phyloP scores from a whole-genome alignment of 495 filamentous ascomycete genomes.

The Aspergillus heteromorphus region DNA sequence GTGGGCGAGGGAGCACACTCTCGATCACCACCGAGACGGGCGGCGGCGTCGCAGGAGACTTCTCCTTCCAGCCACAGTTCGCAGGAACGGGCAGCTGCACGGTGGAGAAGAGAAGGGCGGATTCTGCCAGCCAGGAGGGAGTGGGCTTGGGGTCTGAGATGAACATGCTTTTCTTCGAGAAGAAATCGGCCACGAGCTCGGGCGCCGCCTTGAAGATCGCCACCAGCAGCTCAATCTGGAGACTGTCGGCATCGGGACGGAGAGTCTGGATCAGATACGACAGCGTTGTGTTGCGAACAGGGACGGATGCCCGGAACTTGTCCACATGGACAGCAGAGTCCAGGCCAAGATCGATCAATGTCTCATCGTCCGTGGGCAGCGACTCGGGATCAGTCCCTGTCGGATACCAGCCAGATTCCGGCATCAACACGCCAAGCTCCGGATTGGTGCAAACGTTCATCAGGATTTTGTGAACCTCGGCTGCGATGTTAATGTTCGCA shows the following conservation, averaged over 20 bases:
- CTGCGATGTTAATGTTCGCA: constrained; percentile 42
- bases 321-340: constrained; percentile 62
- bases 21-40: constrained; percentile 72
- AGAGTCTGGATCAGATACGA: constrained; percentile 72
- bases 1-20: constrained; percentile 77
- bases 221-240: constrained; percentile 76
- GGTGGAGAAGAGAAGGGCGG: constrained; percentile 73
- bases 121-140: constrained; percentile 90
- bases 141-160: constrained; percentile 86
- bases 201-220: constrained; percentile 75
- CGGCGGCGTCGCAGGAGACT: constrained; percentile 55
- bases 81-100: constrained; percentile 67
- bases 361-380: constrained; percentile 34
- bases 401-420: constrained; percentile 68
- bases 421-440: constrained; percentile 61
- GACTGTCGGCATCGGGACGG: constrained; percentile 72
- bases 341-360: constrained; percentile 60
- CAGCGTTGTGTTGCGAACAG: constrained; percentile 68
- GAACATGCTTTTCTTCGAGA: constrained; percentile 71
- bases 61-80: constrained; percentile 59
- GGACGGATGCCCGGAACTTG: constrained; percentile 58
- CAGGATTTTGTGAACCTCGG: constrained; percentile 65
- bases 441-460: constrained; percentile 66
- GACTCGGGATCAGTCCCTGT: constrained; percentile 55
- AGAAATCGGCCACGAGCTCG: constrained; percentile 81